Evolutionary conservation across 2,329 filamentous ascomycete genomes (phyloP), one percentile per base, ranked within the genome.

Genomic region (Diaporthe eres): DNA sequence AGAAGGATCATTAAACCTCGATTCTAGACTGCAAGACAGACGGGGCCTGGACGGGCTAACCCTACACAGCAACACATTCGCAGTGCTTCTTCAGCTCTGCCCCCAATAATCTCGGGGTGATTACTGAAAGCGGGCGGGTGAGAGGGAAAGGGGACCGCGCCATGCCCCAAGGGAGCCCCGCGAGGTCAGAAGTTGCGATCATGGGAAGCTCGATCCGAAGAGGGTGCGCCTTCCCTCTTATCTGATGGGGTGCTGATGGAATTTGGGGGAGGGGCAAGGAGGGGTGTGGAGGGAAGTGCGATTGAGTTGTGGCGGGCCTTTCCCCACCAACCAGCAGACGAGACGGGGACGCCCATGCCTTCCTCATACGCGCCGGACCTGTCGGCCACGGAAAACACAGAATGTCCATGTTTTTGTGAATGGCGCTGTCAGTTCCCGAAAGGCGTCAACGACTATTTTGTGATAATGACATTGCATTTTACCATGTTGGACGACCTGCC

Each of bases 171-270:
- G 28, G 44, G 22, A 34, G 34, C 58, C 63, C 63, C 22, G n/a
- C 44, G n/a, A 31, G 72, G 75, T 76, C 72, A 76, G 71, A 70
- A 57, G 75, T 65, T 63, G 55, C 75, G 51, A 75, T 76, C 75
- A 72, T 71, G 67, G 71, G 75, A 61, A 68, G 58, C 53, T 72
- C 31, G 58, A 68, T 68, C 60, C 60, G 75, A 61, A 28, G 65
- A 39, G 75, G 72, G 57, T 76, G 67, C 61, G 61, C 60, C 72
- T 70, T 37, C 22, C 25, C n/a, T 34, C 31, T 28, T 74, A 71
- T 72, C 42, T 68, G 44, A 68, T 53, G 63, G 44, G 13, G 3
- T 37, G 28, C 31, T 25, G 31, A 37, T 19, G 44, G 34, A 51
- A 39, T 17, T 19, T 25, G 61, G 25, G 17, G 42, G 19, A 65